Conservation (phyloP, 352 stramenopile species). For the Phytophthora crassamura region DNA sequence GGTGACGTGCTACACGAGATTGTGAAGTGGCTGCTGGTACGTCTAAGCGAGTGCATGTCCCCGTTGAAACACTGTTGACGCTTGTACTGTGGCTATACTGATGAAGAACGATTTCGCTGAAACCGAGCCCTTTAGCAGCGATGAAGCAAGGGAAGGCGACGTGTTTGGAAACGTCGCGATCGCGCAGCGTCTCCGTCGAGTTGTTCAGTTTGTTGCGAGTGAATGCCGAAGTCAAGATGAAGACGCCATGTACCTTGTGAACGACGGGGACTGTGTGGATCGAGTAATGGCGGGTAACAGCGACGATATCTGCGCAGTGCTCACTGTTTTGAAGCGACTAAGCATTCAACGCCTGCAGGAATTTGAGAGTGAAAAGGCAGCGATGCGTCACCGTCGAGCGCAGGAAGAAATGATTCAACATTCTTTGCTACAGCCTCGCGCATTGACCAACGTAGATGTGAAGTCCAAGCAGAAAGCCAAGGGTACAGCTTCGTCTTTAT, state of each 20-base stretch:
- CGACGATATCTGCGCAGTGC: conserved; percentile 52
- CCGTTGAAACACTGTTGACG: background rate
- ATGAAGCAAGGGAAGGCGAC: conserved; percentile 7
- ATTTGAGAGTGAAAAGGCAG: background rate
- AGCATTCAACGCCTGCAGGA: conserved; percentile 6
- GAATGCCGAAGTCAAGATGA: conserved; percentile 46
- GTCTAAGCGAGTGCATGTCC: background rate
- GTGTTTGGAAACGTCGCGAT: conserved; percentile 1
- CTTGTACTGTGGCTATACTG: background rate
- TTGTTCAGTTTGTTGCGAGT: conserved; percentile 53
- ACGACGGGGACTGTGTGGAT: conserved; percentile 46
- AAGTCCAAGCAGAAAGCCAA: conserved; percentile 18
- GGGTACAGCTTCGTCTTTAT: conserved; percentile 1
- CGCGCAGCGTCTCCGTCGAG: conserved; percentile 30
- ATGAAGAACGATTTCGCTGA: conserved; percentile 5
- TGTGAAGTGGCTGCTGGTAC: conserved; percentile 42
- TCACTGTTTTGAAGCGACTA: conserved; percentile 54
- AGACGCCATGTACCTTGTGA: conserved; percentile 59
- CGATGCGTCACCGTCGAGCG: background rate
- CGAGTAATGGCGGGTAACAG: conserved; percentile 44
- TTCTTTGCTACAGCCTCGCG: conserved; percentile 9
- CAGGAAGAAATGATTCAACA: conserved; percentile 23
- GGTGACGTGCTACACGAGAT: conserved; percentile 67
- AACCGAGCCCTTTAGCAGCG: background rate
- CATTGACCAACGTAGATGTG: background rate